phyloP scores from a whole-genome alignment of 2,329 filamentous ascomycete species.

The Cyphellophora europaea region DNA sequence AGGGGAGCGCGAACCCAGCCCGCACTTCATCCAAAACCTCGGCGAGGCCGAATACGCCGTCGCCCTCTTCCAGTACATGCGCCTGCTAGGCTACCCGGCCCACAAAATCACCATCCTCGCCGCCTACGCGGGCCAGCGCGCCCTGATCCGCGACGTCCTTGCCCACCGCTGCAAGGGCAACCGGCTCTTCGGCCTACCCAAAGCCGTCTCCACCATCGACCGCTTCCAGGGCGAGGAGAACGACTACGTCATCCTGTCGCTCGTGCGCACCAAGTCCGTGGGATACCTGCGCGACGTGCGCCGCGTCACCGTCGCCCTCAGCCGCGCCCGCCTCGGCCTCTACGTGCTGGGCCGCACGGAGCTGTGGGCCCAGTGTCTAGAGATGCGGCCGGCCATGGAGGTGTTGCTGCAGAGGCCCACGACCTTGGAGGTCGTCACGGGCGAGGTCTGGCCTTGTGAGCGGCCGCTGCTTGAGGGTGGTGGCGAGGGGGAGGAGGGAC shows the following conservation, averaged over 20 bases:
- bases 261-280: constrained; percentile 78
- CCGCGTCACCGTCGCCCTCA: constrained; percentile 87
- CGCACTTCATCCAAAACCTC: constrained; percentile 92
- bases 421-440: constrained; percentile 70
- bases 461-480: constrained; percentile 37
- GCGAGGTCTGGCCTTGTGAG: constrained; percentile 82
- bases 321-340: constrained; percentile 79
- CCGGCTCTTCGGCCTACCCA: constrained; percentile 77
- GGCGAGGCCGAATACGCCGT: constrained; percentile 97
- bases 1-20: constrained; percentile 80
- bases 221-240: constrained; percentile 99
- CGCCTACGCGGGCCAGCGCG: constrained; percentile 86
- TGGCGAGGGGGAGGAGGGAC: background rate
- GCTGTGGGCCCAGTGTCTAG: constrained; percentile 81
- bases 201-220: constrained; percentile 87
- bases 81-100: constrained; percentile 83
- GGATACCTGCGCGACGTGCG: constrained; percentile 91
- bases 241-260: constrained; percentile 90
- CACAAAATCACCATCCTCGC: constrained; percentile 77
- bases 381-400: constrained; percentile 79
- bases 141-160: constrained; percentile 80
- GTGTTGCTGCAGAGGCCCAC: constrained; percentile 67
- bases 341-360: constrained; percentile 84
- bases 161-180: constrained; percentile 74
- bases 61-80: constrained; percentile 95